Conservation (phyloP, 2,329 filamentous ascomycete species). For the Hypocreales sp. region DNA sequence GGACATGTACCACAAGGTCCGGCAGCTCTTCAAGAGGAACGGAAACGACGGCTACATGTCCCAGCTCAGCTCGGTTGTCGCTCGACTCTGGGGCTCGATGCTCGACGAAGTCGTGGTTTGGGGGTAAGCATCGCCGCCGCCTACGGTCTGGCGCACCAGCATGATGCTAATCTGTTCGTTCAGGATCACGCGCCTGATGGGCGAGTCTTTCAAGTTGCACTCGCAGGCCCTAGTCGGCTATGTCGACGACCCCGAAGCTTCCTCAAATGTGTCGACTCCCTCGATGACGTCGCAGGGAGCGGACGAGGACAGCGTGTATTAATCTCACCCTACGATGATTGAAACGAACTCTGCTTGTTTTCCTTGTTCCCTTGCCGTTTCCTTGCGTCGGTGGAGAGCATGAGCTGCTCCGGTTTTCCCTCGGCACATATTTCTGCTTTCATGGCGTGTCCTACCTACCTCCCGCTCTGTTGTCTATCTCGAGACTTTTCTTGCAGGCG, state of each 20-base stretch:
- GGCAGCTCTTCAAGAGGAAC: slow-evolving; percentile 81
- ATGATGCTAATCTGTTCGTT: slow-evolving; percentile 6
- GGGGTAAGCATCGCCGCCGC: slow-evolving; percentile 58
- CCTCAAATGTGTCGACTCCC: slow-evolving; percentile 53
- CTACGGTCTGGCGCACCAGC: background rate
- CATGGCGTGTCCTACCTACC: no score
- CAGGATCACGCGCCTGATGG: slow-evolving; percentile 89
- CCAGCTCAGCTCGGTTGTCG: slow-evolving; percentile 89
- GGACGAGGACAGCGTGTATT: slow-evolving; percentile 59
- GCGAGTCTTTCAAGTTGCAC: slow-evolving; percentile 94
- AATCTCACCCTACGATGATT: slow-evolving; percentile 32
- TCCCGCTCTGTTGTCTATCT: no score
- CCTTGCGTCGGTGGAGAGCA: no score
- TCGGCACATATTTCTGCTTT: no score
- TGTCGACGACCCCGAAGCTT: slow-evolving; percentile 65
- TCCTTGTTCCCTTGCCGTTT: no score
- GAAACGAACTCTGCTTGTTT: slow-evolving; percentile 33
- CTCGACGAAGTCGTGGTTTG: slow-evolving; percentile 97
- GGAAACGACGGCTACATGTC: slow-evolving; percentile 65
- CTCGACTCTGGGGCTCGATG: slow-evolving; percentile 93
- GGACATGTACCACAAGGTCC: slow-evolving; percentile 84
- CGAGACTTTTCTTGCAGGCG: no score
- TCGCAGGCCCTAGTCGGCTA: slow-evolving; percentile 90
- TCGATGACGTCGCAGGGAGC: slow-evolving; percentile 59
- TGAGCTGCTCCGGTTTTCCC: no score